These are phyloP conservation scores for Entonaema liquescens DNA, from an alignment of 495 filamentous ascomycete species.

Conservation along the genomic window DNA sequence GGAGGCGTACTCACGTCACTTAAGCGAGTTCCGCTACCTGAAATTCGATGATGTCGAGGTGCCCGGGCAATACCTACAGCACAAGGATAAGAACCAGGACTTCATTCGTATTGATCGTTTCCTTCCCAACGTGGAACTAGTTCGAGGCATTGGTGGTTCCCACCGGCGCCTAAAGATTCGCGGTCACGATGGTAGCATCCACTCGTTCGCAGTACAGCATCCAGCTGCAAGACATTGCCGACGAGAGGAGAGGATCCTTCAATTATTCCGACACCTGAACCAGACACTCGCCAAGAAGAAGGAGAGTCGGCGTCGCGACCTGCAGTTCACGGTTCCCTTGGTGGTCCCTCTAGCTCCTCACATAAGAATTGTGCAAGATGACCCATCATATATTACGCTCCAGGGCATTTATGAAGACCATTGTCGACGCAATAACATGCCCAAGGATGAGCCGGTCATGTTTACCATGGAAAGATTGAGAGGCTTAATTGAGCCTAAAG, in stretches of 20 bases:
- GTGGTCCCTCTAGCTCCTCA: constrained; percentile 95
- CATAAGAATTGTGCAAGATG: constrained; percentile 93
- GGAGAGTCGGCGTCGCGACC: constrained; percentile 89
- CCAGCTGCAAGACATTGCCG: constrained; percentile 90
- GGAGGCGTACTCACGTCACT: constrained; percentile 82
- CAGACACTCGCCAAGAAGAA: constrained; percentile 87
- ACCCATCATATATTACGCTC: constrained; percentile 90
- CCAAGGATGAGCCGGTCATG: constrained; percentile 93
- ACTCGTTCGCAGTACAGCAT: constrained; percentile 95
- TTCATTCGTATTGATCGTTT: constrained; percentile 97
- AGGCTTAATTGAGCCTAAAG: constrained; percentile 73
- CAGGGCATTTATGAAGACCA: constrained; percentile 96
- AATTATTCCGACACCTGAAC: constrained; percentile 98
- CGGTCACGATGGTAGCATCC: constrained; percentile 95
- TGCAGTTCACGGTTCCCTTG: constrained; percentile 93
- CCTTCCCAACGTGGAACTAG: constrained; percentile 90
- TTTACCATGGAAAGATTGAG: constrained; percentile 95
- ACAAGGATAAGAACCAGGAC: constrained; percentile 98
- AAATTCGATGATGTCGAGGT: constrained; percentile 99
- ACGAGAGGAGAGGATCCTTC: constrained; percentile 91
- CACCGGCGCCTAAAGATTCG: constrained; percentile 94
- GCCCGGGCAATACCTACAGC: constrained; percentile 94
- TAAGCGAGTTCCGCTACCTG: constrained; percentile 95
- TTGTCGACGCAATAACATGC: constrained; percentile 82
- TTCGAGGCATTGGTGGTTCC: constrained; percentile 85